phyloP scores from a whole-genome alignment of 306 rosid genomes.

The Lablab purpureus region DNA sequence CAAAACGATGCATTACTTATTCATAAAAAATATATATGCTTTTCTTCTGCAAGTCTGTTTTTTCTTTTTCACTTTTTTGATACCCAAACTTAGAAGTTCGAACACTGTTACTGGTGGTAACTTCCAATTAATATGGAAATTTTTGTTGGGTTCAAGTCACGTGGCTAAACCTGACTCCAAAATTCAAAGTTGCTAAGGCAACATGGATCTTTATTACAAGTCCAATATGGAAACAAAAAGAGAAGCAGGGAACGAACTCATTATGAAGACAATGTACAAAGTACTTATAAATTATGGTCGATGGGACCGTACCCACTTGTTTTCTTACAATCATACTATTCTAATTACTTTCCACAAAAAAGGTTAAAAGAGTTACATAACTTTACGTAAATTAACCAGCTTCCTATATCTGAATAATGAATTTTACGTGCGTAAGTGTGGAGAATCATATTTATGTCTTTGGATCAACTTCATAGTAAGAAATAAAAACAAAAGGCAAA shows the following conservation, averaged over 20 bases:
- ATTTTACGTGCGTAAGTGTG: no score
- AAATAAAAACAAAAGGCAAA: no score
- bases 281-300: constrained; percentile 48
- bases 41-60: neutral
- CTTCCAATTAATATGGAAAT: neutral
- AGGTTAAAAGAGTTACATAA: constrained; percentile 12
- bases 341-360: neutral
- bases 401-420: no score
- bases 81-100: neutral
- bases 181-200: constrained; percentile 35
- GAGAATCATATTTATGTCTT: no score
- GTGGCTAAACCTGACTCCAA: constrained; percentile 38
- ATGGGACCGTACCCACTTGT: constrained; percentile 31
- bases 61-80: neutral
- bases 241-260: constrained; percentile 26
- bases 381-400: constrained; percentile 15
- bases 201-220: constrained; percentile 3
- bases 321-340: constrained; percentile 28
- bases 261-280: constrained; percentile 25
- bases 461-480: no score
- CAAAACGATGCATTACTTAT: no score
- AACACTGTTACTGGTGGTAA: neutral
- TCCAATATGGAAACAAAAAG: constrained; percentile 37
- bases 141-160: constrained; percentile 10
- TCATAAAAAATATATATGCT: neutral